Percentiles rank a stretch among this genome's conserved stretches.
Conservation (phyloP, 2,329 filamentous ascomycete genomes). For the Metarhizium rileyi region DNA sequence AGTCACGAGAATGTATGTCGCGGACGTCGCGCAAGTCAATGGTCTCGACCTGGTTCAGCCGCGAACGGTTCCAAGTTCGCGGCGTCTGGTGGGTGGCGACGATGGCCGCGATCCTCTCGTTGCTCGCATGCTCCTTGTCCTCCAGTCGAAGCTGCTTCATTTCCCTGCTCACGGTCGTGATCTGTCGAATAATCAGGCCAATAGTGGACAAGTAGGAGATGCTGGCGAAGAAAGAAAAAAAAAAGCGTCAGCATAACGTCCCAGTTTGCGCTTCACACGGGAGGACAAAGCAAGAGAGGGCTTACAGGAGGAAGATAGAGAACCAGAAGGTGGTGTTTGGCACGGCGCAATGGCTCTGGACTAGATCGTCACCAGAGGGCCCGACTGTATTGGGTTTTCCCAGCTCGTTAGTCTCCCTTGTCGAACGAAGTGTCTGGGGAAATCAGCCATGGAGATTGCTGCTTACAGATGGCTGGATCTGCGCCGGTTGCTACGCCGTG, state of each 20-base stretch:
- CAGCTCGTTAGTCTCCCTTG: too few species aligned
- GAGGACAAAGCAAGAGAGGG: neutral
- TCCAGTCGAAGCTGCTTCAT: neutral
- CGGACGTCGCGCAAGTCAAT: neutral
- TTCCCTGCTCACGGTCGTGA: neutral
- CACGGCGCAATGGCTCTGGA: neutral
- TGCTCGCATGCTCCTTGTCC: neutral
- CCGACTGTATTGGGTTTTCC: neutral
- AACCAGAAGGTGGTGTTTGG: neutral
- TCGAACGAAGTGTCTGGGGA: too few species aligned
- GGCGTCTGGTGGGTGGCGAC: neutral
- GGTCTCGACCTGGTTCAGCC: neutral
- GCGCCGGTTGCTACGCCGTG: neutral
- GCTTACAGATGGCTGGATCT: neutral
- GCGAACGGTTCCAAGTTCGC: neutral
- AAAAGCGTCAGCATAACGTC: neutral
- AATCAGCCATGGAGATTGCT: too few species aligned
- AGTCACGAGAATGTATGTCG: neutral
- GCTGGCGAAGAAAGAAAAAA: neutral
- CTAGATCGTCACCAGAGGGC: neutral
- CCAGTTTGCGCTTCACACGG: neutral
- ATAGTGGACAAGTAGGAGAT: neutral
- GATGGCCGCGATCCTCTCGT: neutral
- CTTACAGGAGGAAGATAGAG: neutral
- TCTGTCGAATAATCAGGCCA: neutral